These are phyloP conservation scores for Prototheca cutis DNA, from an alignment of 163 green algal genomes.

Conservation along the genomic window DNA sequence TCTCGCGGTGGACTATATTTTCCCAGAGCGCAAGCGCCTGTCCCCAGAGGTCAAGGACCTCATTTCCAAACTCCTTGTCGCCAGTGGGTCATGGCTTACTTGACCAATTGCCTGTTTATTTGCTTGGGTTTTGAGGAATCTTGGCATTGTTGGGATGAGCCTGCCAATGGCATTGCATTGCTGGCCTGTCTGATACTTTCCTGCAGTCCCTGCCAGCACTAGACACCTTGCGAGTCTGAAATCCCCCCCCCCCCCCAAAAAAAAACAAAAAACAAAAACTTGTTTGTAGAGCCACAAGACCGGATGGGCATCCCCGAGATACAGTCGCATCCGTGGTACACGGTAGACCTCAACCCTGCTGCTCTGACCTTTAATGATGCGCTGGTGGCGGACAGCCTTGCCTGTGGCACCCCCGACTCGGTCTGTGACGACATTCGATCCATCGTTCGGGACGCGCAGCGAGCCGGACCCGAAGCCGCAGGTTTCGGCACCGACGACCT, in stretches of 20 bases:
- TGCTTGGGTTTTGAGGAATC: too few relatives aligned
- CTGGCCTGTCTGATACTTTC: neutral
- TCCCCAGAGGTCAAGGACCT: constrained; percentile 8
- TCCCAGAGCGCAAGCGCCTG: constrained; percentile 1
- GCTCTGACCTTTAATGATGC: constrained; percentile 17
- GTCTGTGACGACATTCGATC: constrained; percentile 5
- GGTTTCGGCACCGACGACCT: neutral
- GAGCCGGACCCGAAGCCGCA: neutral
- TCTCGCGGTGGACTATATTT: constrained; percentile 19
- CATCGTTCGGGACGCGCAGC: neutral
- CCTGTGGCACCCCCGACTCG: neutral
- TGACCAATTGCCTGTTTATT: too few relatives aligned
- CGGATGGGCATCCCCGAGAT: constrained; percentile 2
- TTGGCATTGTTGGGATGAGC: too few relatives aligned
- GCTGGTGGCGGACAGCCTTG: constrained; percentile 9
- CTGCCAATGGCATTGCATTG: too few relatives aligned
- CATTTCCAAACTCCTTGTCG: constrained; percentile 13
- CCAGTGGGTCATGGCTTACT: too few relatives aligned
- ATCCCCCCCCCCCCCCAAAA: too few relatives aligned
- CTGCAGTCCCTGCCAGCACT: too few relatives aligned
- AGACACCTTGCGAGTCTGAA: too few relatives aligned
- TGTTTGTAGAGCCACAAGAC: neutral
- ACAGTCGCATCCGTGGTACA: constrained; percentile 15
- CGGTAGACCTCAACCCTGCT: constrained; percentile 7
- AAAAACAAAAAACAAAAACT: too few relatives aligned